A percentile compares a stretch with the other conserved stretches of the same genome.
phyloP scores from a whole-genome alignment of 2,329 filamentous ascomycete species.

The Colletotrichum acutatum region DNA sequence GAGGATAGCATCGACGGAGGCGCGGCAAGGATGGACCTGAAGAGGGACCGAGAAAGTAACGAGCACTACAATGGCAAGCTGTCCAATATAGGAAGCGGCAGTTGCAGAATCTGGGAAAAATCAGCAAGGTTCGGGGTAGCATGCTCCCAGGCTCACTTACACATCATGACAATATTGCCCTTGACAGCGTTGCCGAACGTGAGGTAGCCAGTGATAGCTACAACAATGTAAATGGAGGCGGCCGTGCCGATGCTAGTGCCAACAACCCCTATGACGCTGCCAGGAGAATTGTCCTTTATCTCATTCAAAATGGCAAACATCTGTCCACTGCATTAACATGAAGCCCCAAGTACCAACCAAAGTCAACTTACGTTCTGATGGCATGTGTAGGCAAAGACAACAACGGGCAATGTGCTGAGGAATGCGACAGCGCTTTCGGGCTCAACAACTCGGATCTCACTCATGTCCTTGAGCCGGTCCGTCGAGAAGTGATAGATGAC shows the following conservation, averaged over 20 bases:
- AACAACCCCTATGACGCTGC: slow-evolving; percentile 82
- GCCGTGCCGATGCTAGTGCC: slow-evolving; percentile 87
- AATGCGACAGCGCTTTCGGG: slow-evolving; percentile 84
- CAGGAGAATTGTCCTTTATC: slow-evolving; percentile 84
- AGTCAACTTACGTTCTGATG: slow-evolving; percentile 84
- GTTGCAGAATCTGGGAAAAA: slow-evolving; percentile 70
- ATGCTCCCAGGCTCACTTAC: slow-evolving; percentile 58
- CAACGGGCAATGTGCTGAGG: slow-evolving; percentile 89
- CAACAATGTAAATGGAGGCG: slow-evolving; percentile 87
- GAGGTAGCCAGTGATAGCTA: slow-evolving; percentile 94
- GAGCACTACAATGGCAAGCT: slow-evolving; percentile 93
- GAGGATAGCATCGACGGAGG: slow-evolving; percentile 93
- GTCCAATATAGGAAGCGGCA: slow-evolving; percentile 88
- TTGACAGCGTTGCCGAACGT: slow-evolving; percentile 91
- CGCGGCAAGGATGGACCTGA: slow-evolving; percentile 94
- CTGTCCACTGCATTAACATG: slow-evolving; percentile 57
- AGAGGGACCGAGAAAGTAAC: slow-evolving; percentile 97
- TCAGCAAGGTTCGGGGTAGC: slow-evolving; percentile 29
- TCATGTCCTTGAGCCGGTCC: slow-evolving; percentile 79
- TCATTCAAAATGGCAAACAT: slow-evolving; percentile 99
- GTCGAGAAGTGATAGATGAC: slow-evolving; percentile 93
- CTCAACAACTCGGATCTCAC: slow-evolving; percentile 78
- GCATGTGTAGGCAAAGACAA: slow-evolving; percentile 99
- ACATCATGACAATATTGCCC: slow-evolving; percentile 96
- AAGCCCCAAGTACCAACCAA: not conserved